Percentiles rank a stretch among this genome's conserved stretches.
These are phyloP conservation scores for Paxillus involutus DNA, from an alignment of 768 basidiomycete genomes.

Conservation along the genomic window DNA sequence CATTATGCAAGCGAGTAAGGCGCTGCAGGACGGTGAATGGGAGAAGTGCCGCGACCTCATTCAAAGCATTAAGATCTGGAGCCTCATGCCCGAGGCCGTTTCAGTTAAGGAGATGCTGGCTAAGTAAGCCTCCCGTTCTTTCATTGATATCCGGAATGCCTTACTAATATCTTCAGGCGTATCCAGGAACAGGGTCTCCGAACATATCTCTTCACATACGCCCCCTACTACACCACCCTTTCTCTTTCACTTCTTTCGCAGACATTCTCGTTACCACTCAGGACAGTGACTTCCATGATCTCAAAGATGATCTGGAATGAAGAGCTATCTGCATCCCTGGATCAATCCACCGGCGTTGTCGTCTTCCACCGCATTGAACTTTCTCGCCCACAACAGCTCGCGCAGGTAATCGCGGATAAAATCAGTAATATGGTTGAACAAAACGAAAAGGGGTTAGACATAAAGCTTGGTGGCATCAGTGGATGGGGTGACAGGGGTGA, in stretches of 20 bases:
- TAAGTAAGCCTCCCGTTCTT: conserved; percentile 51
- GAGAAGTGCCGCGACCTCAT: conserved; percentile 91
- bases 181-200: conserved; percentile 97
- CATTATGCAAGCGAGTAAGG: conserved; percentile 99
- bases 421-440: conserved; percentile 84
- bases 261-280: conserved; percentile 82
- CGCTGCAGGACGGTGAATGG: conserved; percentile 96
- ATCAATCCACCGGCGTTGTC: conserved; percentile 86
- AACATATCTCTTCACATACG: conserved; percentile 96
- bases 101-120: conserved; percentile 94
- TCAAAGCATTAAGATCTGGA: conserved; percentile 97
- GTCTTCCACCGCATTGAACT: conserved; percentile 93
- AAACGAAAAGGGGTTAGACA: conserved; percentile 87
- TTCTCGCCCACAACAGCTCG: conserved; percentile 86
- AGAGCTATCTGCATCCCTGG: conserved; percentile 89
- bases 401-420: conserved; percentile 86
- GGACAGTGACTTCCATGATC: conserved; percentile 78
- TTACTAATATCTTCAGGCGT: conserved; percentile 52
- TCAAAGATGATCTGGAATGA: conserved; percentile 99
- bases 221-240: conserved; percentile 88
- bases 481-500: conserved; percentile 53
- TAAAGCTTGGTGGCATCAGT: conserved; percentile 69
- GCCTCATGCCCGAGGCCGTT: conserved; percentile 86
- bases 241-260: conserved; percentile 85
- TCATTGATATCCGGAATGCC: conserved; percentile 3